Evolutionary conservation across 1,284 basidiomycete genomes (phyloP), one percentile per base, ranked within the genome.

Genomic region (Neolentinus lepideus): DNA sequence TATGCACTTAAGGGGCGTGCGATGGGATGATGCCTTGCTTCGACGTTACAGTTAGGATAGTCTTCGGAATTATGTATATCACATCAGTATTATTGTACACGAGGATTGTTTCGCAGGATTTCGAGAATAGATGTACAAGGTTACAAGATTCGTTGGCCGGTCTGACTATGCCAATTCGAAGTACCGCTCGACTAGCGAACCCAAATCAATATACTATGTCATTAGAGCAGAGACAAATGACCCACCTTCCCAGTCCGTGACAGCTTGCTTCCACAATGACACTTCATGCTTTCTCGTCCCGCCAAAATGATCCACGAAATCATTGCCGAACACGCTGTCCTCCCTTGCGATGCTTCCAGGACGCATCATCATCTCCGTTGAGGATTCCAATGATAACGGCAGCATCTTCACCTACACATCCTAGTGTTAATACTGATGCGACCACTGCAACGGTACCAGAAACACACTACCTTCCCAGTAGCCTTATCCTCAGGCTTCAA

Each of bases 241-340:
- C 82, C 66, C 64, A 92, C 93, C 83, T 82, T 97, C 94, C 94
- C 94, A 97, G 68, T 83, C 88, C 2, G 94, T 97, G 26, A 97
- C 92, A 3, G 94, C 91, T 63, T 86, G 81, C 63, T 92, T 91
- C 86, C 90, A 94, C 51, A 91, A 64, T 56, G 80, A 83, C 48
- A 95, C 83, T 70, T 97, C 94, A 67, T 96, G 91, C 68, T 92
- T 79, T 62, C 95, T 82, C 10, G 95, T 98, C 1, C 92, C 94
- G 3, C 90, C 93, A 66, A 83, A 96, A 66, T 98, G 95, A 31
- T 98, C 92, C 2, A 98, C 92, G 64, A 97, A 94, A 35, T 84
- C 85, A 64, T 94, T 77, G 0, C 94, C 94, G 56, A 98, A 84
- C 45, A 93, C 78, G 14, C 66, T 66, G 27, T 70, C 67, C 67